Base-by-base conservation (phyloP, 2,329 filamentous ascomycete species). In the Hypomyces rosellus region DNA sequence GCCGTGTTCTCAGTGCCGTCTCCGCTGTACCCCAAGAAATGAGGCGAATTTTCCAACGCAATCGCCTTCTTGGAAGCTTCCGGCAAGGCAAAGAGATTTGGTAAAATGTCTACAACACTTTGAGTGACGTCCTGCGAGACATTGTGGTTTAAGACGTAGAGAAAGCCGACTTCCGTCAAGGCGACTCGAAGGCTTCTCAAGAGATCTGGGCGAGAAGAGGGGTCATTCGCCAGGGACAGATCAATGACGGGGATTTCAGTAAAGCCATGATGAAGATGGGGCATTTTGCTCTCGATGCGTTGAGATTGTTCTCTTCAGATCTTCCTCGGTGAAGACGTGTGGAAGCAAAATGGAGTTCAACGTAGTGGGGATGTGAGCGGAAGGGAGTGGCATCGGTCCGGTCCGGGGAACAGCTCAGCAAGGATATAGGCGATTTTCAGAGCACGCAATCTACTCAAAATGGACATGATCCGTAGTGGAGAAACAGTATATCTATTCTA, bases 1-100 rank as follows among this genome's bases (percentile, higher is more conserved):
- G 76, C 74, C 2, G 81, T 84, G 0, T 66, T 77, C 60, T 84
- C 81, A 20, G 74, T 68, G 0, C 78, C 80, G 15, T 72, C 71
- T 1, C 68, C 73, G 54, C 76, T 80, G 59, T 82, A 84, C 0
- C 81, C 81, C 2, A 84, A 65, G 50, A 84, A 82, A 59, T 82
- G 80, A 9, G 80, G 78, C 1, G 77, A 82, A 22, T 80, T 76
- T 22, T 70, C 63, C 15, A 78, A 65, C 0, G 71, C 72, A 9
- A 77, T 60, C 2, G 57, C 56, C 0, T 61, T 59, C 50, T 78
- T 80, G 5, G 63, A 59, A 2, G 58, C 54, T 1, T 57, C 45
- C 0, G 69, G 55, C 1, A 78, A 62, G 1, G 61, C 57, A 54
- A 80, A 80, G 5, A 79, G 64, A 0, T 18, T 37, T 1, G 75